A percentile compares a stretch with the other conserved stretches of the same genome.
These are phyloP conservation scores for Triticum aestivum DNA, from an alignment of 176 grass and related monocot species.

Conservation along the genomic window DNA sequence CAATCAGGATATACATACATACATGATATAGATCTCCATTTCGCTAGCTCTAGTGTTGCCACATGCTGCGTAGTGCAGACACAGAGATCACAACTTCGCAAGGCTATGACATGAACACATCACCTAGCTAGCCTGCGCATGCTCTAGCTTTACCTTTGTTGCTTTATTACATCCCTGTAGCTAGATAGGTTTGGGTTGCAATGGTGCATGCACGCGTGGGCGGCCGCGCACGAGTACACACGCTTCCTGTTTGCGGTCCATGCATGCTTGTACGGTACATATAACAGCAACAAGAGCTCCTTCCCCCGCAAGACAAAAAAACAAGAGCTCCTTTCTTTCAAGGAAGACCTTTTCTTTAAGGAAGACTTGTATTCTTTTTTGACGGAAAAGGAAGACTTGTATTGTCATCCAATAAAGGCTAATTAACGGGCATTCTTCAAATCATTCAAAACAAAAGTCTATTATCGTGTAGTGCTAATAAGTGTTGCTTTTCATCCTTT, in stretches of 20 bases:
- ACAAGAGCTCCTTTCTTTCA: not conserved
- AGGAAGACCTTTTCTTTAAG: too few species aligned
- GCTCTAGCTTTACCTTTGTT: not conserved
- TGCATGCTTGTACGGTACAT: not conserved
- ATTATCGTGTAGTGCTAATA: not conserved
- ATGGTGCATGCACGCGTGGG: not conserved
- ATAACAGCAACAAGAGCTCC: not conserved
- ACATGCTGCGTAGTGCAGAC: too few species aligned
- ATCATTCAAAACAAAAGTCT: not conserved
- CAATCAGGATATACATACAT: not conserved
- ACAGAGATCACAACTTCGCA: not conserved
- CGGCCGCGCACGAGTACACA: not conserved
- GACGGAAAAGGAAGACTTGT: too few species aligned
- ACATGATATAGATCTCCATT: not conserved
- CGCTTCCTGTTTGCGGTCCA: not conserved
- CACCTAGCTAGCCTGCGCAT: not conserved
- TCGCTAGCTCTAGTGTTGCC: too few species aligned
- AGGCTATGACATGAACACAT: slow-evolving; percentile 9
- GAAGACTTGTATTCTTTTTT: too few species aligned
- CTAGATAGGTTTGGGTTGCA: not conserved
- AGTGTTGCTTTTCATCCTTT: too few species aligned
- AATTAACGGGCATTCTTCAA: not conserved
- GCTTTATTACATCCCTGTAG: slow-evolving; percentile 6
- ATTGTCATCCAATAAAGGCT: too few species aligned
- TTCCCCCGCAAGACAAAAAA: not conserved